Base-by-base conservation (phyloP, 2,329 filamentous ascomycete genomes). In the Elsinoe arachidis region DNA sequence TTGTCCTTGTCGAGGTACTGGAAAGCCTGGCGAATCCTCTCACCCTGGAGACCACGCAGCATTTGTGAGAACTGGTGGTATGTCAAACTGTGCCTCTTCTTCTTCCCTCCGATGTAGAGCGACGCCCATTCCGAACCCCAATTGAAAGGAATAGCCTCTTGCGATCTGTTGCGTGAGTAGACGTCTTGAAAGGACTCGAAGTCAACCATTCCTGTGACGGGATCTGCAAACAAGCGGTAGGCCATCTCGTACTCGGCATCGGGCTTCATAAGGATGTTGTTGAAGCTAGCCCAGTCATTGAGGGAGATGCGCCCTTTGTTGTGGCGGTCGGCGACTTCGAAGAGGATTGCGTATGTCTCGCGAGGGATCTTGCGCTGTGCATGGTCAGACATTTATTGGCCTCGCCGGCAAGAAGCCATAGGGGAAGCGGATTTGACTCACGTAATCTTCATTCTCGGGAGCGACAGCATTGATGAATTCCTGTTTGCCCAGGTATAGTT, bases 191-290 rank as follows among this genome's bases (percentile, higher is more conserved):
- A 91, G 66, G 90, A 84, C 38, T 95, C 87, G 69, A 92, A 96
- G 71, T 91, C 92, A 68, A 99, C 90, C 51, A 81, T 81, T 60
- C 93, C 93, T 17, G 84, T 87, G 61, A 88, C 83, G 54, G 92
- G 85, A 65, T 89, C 80, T 69, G 97, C 92, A 74, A 99, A 99
- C 57, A 99, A 81, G 66, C 93, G 88, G 76, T 97, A 99, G 14
- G 93, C 92, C 66, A 99, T 96, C 73, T 97, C 91, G 75, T 99
- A 99, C 76, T 99, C 93, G 71, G 93, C 93, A 69, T 97, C 93
- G 61, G 93, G 88, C 75, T 96, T 97, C 64, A 81, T 80, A 59
- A 99, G 84, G 62, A 99, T 82, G 76, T 95, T 95, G 76, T 96
- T 89, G 73, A 97, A 99, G 62, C 87, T 86, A 47, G 82, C 84